Evolutionary conservation across 169 alveolate genomes (phyloP).

Genomic region (Plasmodium coatneyi): DNA sequence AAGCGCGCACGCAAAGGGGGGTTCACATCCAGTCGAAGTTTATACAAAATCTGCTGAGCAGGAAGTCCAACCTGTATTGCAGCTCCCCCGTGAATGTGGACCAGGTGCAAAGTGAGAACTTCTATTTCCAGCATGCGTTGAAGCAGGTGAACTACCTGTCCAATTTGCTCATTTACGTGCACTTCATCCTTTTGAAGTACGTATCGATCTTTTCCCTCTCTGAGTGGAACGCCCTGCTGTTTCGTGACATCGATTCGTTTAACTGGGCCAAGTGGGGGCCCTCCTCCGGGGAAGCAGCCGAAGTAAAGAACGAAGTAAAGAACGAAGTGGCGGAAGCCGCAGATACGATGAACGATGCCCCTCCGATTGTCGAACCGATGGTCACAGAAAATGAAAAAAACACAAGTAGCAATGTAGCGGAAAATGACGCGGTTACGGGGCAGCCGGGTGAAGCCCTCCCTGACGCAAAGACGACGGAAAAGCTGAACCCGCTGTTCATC

Average conservation of each 20-base stretch:
- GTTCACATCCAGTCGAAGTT: background rate
- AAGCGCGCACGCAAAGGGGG: background rate
- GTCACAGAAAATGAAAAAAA: background rate
- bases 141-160: constrained; percentile 35
- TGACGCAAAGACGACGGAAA: constrained; percentile 10
- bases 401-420: background rate
- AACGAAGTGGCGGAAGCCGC: background rate
- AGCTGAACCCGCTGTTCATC: constrained; percentile 27
- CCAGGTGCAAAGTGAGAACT: background rate
- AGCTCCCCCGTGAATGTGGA: background rate
- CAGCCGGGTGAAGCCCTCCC: background rate
- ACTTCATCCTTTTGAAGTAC: constrained; percentile 42
- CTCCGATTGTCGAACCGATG: background rate
- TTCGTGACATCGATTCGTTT: constrained; percentile 22
- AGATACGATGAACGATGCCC: background rate
- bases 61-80: constrained; percentile 15
- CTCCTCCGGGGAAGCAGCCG: background rate
- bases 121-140: constrained; percentile 35
- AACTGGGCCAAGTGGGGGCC: background rate
- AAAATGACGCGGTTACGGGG: background rate
- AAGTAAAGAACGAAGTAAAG: background rate
- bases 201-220: constrained; percentile 26
- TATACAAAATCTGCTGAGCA: constrained; percentile 34
- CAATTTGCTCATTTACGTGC: constrained; percentile 45
- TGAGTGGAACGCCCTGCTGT: constrained; percentile 56